Base-by-base conservation (phyloP, 495 filamentous ascomycete species). In the Sordaria brevicollis region DNA sequence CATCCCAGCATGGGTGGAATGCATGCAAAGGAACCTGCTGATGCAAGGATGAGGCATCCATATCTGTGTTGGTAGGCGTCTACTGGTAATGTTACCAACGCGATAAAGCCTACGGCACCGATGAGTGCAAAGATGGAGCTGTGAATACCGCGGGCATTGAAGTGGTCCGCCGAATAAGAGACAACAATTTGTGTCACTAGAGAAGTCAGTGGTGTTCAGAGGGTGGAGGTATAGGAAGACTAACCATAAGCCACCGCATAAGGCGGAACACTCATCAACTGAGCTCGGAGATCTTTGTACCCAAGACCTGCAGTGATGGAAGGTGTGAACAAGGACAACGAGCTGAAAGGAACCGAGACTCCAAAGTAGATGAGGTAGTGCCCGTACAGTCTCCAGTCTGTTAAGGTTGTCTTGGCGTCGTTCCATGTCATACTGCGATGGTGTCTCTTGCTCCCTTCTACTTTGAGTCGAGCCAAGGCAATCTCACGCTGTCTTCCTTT, bases 181-280 rank as follows among this genome's bases (percentile, higher is more conserved):
- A 83, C 86, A 1, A 82, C 67, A 25, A 90, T 76, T 35, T 86
- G 86, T 21, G 87, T 81, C 0, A 82, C 80, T 78, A 54, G 5
- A 19, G 13, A 68, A 15, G 25, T 62, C 49, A 62, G 49, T 62
- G 5, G 5, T 2, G 13, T 62, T 0, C 11, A 33, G 25, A 5
- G n/a, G n/a, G n/a, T n/a, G n/a, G n/a, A n/a, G n/a, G n/a, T 15
- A 33, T 31, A 13, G 11, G 1, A 2, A 4, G 49, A 66, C 79
- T 71, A 72, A 81, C 80, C 78, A 65, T 84, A 93, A 19, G 89
- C 89, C 2, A 87, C 86, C 7, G 88, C 90, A 78, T 89, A 93
- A 4, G 91, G 91, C 11, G 91, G 91, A 1, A 93, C 90, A 5
- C 90, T 92, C 85, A 93, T 89, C 33, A 93, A 76, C 76, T 93